phyloP scores from a whole-genome alignment of 176 grass and related monocot species.

The Zoysia japonica region DNA sequence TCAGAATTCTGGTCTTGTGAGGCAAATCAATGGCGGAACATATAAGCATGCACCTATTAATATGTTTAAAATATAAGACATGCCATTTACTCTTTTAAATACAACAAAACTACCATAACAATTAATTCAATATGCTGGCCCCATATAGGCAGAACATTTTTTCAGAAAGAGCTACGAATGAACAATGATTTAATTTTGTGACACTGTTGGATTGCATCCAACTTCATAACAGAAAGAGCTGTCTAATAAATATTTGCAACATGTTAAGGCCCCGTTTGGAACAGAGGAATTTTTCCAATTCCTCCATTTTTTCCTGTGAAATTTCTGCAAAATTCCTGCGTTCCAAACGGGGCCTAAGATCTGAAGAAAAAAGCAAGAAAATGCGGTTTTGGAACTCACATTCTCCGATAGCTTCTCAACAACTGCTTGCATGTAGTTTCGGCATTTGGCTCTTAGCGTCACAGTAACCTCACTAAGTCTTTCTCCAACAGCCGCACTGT shows the following conservation, averaged over 20 bases:
- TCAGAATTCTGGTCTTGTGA: too few relatives aligned
- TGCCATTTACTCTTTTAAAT: too few relatives aligned
- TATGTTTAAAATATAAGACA: too few relatives aligned
- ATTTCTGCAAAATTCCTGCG: not conserved
- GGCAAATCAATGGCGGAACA: too few relatives aligned
- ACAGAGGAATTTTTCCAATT: too few relatives aligned
- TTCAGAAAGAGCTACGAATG: too few relatives aligned
- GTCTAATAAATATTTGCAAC: not conserved
- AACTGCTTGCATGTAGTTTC: slow-evolving; percentile 94
- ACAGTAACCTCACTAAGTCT: slow-evolving; percentile 86
- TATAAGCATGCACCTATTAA: too few relatives aligned
- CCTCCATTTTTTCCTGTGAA: not conserved
- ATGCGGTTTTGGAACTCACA: slow-evolving; percentile 42
- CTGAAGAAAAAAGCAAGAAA: not conserved
- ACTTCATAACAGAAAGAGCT: not conserved
- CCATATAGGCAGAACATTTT: too few relatives aligned
- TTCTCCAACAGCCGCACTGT: slow-evolving; percentile 63
- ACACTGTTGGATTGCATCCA: not conserved
- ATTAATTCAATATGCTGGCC: too few relatives aligned
- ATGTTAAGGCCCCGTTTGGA: too few relatives aligned
- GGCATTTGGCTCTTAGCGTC: slow-evolving; percentile 87
- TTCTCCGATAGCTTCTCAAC: slow-evolving; percentile 95
- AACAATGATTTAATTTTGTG: not conserved
- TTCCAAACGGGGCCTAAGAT: not conserved
- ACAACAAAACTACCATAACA: too few relatives aligned